phyloP scores from a whole-genome alignment of 306 rosid species.

The Pterocarpus macrocarpus region DNA sequence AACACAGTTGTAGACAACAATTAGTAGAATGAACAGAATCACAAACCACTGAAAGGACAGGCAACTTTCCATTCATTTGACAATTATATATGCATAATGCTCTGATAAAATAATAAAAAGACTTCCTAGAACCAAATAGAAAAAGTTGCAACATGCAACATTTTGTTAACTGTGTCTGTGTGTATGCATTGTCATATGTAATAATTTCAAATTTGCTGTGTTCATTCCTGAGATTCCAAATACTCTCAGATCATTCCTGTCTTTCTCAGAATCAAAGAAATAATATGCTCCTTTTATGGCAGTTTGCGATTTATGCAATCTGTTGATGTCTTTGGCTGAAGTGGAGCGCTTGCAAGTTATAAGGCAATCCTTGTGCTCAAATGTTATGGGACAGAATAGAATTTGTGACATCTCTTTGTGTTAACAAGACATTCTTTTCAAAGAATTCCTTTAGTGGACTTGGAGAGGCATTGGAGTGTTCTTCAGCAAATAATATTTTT shows the following conservation, averaged over 20 bases:
- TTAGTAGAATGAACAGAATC: not conserved
- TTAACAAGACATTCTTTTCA: not conserved
- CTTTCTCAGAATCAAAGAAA: not conserved
- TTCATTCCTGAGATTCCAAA: not conserved
- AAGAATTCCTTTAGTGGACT: constrained; percentile 1
- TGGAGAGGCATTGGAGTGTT: constrained; percentile 7
- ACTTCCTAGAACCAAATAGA: not conserved
- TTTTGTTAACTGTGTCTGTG: not conserved
- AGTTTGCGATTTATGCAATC: not conserved
- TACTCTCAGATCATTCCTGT: not conserved
- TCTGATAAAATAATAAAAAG: constrained; percentile 1
- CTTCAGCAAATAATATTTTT: constrained; percentile 1
- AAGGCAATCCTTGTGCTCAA: not conserved
- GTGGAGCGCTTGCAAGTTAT: not conserved
- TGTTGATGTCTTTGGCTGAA: constrained; percentile 11
- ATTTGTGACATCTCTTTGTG: constrained; percentile 16
- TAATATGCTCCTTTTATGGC: not conserved
- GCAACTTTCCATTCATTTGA: constrained; percentile 8
- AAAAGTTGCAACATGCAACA: not conserved
- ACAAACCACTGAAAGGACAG: not conserved
- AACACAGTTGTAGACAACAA: not conserved
- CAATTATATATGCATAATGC: not conserved
- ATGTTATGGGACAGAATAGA: not conserved
- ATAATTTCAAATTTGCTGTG: not conserved
- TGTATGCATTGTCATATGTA: not conserved